Evolutionary conservation across 768 basidiomycete species (phyloP), one percentile per base, ranked within the genome.

Genomic region (Paxillus ammoniavirescens): DNA sequence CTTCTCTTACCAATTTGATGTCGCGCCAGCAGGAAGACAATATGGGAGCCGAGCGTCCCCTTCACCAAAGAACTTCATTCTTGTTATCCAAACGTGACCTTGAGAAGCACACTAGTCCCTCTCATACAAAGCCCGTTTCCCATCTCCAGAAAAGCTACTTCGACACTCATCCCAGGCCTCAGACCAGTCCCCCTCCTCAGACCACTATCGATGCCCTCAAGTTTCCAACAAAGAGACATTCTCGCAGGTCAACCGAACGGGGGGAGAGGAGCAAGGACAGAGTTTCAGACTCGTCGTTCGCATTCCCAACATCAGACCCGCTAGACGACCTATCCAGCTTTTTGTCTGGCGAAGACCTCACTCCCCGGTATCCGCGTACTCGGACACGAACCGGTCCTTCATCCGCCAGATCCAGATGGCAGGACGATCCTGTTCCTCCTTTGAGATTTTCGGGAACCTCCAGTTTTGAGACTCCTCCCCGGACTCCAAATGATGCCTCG

Each of bases 381-480:
- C 78, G 83, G 36, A 83, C 83, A 28, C 76, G 77, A 48, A 83
- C 83, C 10, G 83, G 84, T 8, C 83, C 83, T 26, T 84, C 84
- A 10, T 62, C 70, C 23, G 36, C 66, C 26, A 73, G 72, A n/a
- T 47, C 65, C 5, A 61, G 52, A 56, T 80, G 80, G 77, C 69
- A 75, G 53, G 71, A 76, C 58, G 61, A 75, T 48, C 61, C 77
- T 48, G 72, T 80, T 58, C 78, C 83, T 43, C 72, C 80, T 61
- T 72, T 82, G 52, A 78, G 82, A 56, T 79, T 83, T 66, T 91
- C 89, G 45, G 82, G 82, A 47, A 82, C 86, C 2, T 89, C 87
- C 0, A 84, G 83, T 30, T 78, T 84, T n/a, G 89, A 86, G 61
- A 86, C 86, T 1, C 82, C 86, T 42, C 89, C 87, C 30, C 82